Percentiles rank a stretch among this genome's conserved stretches.
Conservation (phyloP, 345 rosid genomes). For the Lepidium aucheri region DNA sequence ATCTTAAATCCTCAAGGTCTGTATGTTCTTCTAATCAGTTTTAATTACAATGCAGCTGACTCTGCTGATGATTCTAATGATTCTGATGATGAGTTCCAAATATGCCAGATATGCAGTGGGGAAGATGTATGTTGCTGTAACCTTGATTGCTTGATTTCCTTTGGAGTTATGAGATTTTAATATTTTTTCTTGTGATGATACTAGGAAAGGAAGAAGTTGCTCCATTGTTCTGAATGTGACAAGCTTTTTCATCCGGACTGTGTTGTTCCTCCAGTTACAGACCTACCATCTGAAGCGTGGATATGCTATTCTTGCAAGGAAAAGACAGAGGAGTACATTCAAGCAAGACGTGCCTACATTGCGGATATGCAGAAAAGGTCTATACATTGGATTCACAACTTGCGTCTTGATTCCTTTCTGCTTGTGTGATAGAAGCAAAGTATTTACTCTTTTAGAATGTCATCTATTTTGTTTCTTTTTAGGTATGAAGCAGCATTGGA, state of each 20-base stretch:
- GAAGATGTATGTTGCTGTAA: conserved; percentile 63
- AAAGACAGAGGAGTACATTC: conserved; percentile 89
- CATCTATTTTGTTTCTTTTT: conserved; percentile 10
- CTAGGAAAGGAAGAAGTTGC: conserved; percentile 90
- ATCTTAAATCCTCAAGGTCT: neutral
- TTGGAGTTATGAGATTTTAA: conserved; percentile 7
- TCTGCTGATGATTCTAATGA: conserved; percentile 71
- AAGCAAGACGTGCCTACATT: conserved; percentile 56
- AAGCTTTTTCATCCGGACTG: conserved; percentile 84
- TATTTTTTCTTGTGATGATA: conserved; percentile 19
- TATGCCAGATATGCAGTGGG: conserved; percentile 80
- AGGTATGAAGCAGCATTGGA: conserved; percentile 87
- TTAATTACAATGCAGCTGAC: conserved; percentile 53
- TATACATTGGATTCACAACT: conserved; percentile 1
- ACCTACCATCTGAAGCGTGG: conserved; percentile 69
- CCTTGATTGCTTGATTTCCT: conserved; percentile 1
- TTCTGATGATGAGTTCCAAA: conserved; percentile 98
- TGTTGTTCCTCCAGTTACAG: conserved; percentile 77
- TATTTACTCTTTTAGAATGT: neutral
- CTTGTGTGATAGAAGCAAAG: neutral
- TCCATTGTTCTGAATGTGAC: conserved; percentile 89
- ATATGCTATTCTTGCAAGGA: conserved; percentile 91
- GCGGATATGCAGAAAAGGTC: conserved; percentile 74
- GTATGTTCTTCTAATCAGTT: conserved; percentile 8
- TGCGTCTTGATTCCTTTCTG: conserved; percentile 8